Percentiles rank a stretch among this genome's conserved stretches.
Evolutionary conservation across 2,329 filamentous ascomycete species (phyloP).

Genomic region (Aspergillus aculeatus): DNA sequence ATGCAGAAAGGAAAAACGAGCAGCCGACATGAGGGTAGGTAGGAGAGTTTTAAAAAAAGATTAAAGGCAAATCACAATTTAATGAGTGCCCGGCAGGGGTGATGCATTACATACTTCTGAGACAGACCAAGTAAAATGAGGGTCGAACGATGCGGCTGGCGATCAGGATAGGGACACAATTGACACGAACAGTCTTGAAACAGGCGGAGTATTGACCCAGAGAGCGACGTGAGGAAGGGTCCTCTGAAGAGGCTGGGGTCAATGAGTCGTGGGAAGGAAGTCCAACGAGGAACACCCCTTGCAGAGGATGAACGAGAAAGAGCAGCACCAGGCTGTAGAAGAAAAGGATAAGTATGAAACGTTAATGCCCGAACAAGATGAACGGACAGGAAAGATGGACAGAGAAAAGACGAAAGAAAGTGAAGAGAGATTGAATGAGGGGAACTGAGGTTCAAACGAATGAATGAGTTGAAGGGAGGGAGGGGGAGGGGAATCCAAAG

Average conservation of each 20-base stretch:
- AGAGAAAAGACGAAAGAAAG: constrained; percentile 10
- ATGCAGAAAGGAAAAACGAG: constrained; percentile 3
- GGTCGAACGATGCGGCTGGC: constrained; percentile 2
- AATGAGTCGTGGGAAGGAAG: constrained; percentile 5
- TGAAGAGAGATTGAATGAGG: constrained; percentile 10
- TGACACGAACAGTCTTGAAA: constrained; percentile 12
- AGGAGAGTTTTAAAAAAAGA: neutral
- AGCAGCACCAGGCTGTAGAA: constrained; percentile 30
- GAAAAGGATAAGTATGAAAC: constrained; percentile 20
- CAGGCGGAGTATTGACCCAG: constrained; percentile 10
- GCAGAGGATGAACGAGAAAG: constrained; percentile 20
- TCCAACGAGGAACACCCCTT: constrained; percentile 12
- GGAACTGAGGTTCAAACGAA: constrained; percentile 6
- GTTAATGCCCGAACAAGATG: constrained; percentile 18
- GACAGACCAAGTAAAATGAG: constrained; percentile 5
- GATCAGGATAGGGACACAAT: constrained; percentile 3
- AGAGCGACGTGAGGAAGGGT: constrained; percentile 12
- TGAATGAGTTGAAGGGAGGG: constrained; percentile 1
- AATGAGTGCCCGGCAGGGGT: neutral
- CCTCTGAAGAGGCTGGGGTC: constrained; percentile 15
- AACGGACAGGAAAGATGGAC: constrained; percentile 6
- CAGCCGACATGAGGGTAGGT: neutral
- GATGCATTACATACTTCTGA: constrained; percentile 11
- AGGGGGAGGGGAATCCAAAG: neutral
- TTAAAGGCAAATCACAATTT: neutral